Percentiles rank a stretch among this genome's conserved stretches.
Evolutionary conservation across 768 basidiomycete species (phyloP).

Genomic region (Boletus reticulatus): DNA sequence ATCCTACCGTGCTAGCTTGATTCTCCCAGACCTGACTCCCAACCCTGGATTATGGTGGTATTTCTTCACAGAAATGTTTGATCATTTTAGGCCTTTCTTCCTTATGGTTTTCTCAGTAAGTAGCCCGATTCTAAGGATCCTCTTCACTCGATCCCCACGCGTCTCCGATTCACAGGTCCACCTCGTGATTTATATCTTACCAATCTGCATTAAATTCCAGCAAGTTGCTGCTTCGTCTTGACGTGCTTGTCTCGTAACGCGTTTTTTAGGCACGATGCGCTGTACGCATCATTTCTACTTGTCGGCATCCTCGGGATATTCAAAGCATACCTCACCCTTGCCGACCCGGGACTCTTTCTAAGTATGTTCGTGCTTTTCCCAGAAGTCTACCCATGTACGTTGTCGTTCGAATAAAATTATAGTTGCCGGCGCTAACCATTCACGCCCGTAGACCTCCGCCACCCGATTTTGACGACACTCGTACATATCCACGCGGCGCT

Average conservation of each 20-base stretch:
- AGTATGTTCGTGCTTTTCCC: constrained; percentile 81
- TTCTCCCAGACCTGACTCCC: constrained; percentile 86
- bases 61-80: constrained; percentile 99
- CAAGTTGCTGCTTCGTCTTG: constrained; percentile 32
- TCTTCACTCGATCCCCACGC: background rate
- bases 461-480: constrained; percentile 80
- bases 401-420: too few species aligned
- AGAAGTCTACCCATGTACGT: constrained; percentile 78
- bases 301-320: constrained; percentile 78
- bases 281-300: constrained; percentile 77
- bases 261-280: constrained; percentile 67
- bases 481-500: constrained; percentile 82
- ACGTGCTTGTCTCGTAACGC: background rate
- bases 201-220: constrained; percentile 88
- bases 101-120: constrained; percentile 91
- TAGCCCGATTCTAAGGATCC: background rate
- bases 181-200: constrained; percentile 75
- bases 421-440: too few species aligned
- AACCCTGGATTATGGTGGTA: constrained; percentile 98
- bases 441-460: constrained; percentile 61
- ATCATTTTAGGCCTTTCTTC: constrained; percentile 94
- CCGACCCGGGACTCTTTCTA: constrained; percentile 85
- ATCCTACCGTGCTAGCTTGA: constrained; percentile 47
- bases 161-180: constrained; percentile 57
- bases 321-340: constrained; percentile 90